phyloP scores from a whole-genome alignment of 176 grass and related monocot genomes.

The Phoenix roebelenii region DNA sequence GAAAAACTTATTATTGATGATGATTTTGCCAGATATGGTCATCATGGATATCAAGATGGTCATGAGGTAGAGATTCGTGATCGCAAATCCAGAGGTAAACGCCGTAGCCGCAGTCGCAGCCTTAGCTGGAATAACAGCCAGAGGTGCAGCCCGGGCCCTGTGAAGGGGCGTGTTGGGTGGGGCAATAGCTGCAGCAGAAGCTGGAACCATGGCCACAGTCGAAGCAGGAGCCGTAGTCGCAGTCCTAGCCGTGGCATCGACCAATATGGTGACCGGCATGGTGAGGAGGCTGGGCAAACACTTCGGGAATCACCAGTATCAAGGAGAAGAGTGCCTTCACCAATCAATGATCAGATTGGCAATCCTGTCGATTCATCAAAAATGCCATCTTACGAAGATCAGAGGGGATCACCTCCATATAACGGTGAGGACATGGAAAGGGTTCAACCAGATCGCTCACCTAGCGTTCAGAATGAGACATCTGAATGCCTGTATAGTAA shows the following conservation, averaged over 20 bases:
- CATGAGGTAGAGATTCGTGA: constrained; percentile 32
- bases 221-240: neutral
- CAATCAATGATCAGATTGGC: constrained; percentile 12
- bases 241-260: constrained; percentile 26
- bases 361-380: constrained; percentile 12
- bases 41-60: constrained; percentile 3
- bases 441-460: constrained; percentile 31
- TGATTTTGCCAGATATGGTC: constrained; percentile 30
- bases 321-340: constrained; percentile 24
- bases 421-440: constrained; percentile 29
- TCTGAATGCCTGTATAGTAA: constrained; percentile 24
- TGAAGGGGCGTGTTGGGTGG: constrained; percentile 39
- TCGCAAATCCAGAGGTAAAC: constrained; percentile 34
- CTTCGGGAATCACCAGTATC: constrained; percentile 6
- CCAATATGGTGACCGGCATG: neutral
- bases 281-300: constrained; percentile 14
- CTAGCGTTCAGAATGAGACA: constrained; percentile 25
- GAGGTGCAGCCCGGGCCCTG: constrained; percentile 40
- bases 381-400: neutral
- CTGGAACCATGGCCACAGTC: neutral
- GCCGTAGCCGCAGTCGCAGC: constrained; percentile 45
- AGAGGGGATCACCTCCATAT: constrained; percentile 19
- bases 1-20: neutral
- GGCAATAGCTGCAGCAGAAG: constrained; percentile 30
- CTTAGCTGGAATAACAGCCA: constrained; percentile 6